A percentile compares a stretch with the other conserved stretches of the same genome.
phyloP scores from a whole-genome alignment of 768 basidiomycete genomes.

The Fistulinella prunicolor region DNA sequence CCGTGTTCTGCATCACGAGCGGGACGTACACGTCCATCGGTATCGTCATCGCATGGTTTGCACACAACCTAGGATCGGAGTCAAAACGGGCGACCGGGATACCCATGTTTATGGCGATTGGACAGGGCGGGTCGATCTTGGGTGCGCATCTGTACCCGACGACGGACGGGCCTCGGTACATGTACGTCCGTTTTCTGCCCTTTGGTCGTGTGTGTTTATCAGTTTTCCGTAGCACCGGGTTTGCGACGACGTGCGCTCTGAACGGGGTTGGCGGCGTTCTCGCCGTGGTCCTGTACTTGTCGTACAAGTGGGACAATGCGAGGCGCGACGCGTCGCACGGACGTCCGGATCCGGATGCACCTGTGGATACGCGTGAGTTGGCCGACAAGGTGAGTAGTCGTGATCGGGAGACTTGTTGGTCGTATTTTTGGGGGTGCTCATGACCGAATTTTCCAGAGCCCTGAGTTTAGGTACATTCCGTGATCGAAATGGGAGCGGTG shows the following conservation, averaged over 20 bases:
- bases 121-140: slow-evolving; percentile 73
- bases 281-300: slow-evolving; percentile 51
- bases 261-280: slow-evolving; percentile 14
- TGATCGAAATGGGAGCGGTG: slow-evolving; percentile 1
- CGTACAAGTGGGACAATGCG: slow-evolving; percentile 61
- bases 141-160: slow-evolving; percentile 72
- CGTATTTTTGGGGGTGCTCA: neutral
- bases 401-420: neutral
- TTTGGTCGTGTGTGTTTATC: no score
- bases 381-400: slow-evolving; percentile 58
- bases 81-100: slow-evolving; percentile 75
- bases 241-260: slow-evolving; percentile 47
- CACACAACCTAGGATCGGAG: slow-evolving; percentile 76
- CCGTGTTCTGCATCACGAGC: slow-evolving; percentile 71
- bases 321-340: slow-evolving; percentile 53
- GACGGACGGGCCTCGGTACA: slow-evolving; percentile 61
- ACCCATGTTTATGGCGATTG: slow-evolving; percentile 77
- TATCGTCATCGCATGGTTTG: slow-evolving; percentile 73
- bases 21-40: slow-evolving; percentile 79
- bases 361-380: slow-evolving; percentile 59
- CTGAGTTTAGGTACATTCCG: slow-evolving; percentile 22
- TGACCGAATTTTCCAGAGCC: slow-evolving; percentile 5
- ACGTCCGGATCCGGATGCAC: slow-evolving; percentile 40
- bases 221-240: slow-evolving; percentile 53
- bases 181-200: slow-evolving; percentile 38